phyloP scores from a whole-genome alignment of 108 stramenopile species.

The Fistulifera pelliculosa region DNA sequence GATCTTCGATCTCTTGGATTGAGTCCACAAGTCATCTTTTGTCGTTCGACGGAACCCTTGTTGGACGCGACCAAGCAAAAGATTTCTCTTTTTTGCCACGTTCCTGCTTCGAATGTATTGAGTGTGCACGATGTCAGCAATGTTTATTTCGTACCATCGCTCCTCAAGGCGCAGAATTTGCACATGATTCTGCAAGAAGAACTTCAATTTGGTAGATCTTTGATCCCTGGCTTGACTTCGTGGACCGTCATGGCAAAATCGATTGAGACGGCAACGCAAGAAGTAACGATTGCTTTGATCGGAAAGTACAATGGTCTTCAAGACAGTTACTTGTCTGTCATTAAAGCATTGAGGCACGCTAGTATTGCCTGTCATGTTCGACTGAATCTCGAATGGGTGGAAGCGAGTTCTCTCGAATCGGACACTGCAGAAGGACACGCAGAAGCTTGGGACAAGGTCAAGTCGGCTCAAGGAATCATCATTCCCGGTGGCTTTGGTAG shows the following conservation, averaged over 20 bases:
- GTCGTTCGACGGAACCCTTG: slow-evolving; percentile 78
- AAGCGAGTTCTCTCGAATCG: slow-evolving; percentile 85
- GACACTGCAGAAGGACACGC: slow-evolving; percentile 26
- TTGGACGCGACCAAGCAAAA: slow-evolving; percentile 80
- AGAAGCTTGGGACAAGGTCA: slow-evolving; percentile 70
- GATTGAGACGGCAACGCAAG: slow-evolving; percentile 64
- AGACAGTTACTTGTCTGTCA: slow-evolving; percentile 93
- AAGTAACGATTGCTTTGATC: slow-evolving; percentile 90
- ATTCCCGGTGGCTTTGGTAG: slow-evolving; percentile 97
- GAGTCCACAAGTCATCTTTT: slow-evolving; percentile 91
- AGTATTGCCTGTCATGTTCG: slow-evolving; percentile 80
- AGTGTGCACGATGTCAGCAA: slow-evolving; percentile 97
- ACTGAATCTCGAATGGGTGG: slow-evolving; percentile 92
- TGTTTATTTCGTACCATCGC: slow-evolving; percentile 96
- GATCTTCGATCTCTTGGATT: slow-evolving; percentile 92
- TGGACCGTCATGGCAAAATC: slow-evolving; percentile 87
- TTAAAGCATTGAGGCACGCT: slow-evolving; percentile 96
- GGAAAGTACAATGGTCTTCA: slow-evolving; percentile 95
- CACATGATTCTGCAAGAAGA: slow-evolving; percentile 62
- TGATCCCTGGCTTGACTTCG: slow-evolving; percentile 58
- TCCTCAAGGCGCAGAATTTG: slow-evolving; percentile 88
- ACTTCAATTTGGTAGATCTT: slow-evolving; percentile 45
- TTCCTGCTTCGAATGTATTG: slow-evolving; percentile 74
- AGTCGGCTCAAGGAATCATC: slow-evolving; percentile 71
- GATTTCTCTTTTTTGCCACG: slow-evolving; percentile 95